A percentile compares a stretch with the other conserved stretches of the same genome.
These are phyloP conservation scores for Zelopaecilomyces penicillatus DNA, from an alignment of 2,329 filamentous ascomycete genomes.

Conservation along the genomic window DNA sequence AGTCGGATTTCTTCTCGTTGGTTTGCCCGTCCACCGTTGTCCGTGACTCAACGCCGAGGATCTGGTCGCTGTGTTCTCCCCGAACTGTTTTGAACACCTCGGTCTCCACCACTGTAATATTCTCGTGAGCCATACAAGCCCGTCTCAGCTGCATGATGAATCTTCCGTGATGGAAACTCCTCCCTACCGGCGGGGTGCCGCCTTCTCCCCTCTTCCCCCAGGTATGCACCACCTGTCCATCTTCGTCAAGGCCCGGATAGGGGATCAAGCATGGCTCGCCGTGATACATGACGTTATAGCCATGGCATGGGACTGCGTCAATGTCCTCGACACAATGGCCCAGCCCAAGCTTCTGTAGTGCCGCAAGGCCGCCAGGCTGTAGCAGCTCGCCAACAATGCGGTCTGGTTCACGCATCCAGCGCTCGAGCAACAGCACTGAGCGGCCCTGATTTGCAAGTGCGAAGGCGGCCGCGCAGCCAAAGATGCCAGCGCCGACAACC, in stretches of 20 bases:
- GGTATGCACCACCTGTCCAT: constrained; percentile 30
- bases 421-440: constrained; percentile 83
- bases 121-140: constrained; percentile 65
- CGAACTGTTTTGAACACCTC: constrained; percentile 71
- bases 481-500: constrained; percentile 82
- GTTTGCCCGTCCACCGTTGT: constrained; percentile 49
- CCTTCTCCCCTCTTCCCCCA: constrained; percentile 27
- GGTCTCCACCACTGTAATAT: constrained; percentile 87
- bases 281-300: constrained; percentile 83
- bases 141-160: constrained; percentile 78
- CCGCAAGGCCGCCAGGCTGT: constrained; percentile 81
- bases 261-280: constrained; percentile 64
- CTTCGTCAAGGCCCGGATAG: constrained; percentile 59
- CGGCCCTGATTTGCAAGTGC: constrained; percentile 82
- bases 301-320: constrained; percentile 72
- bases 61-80: constrained; percentile 57
- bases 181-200: constrained; percentile 51
- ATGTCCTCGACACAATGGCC: constrained; percentile 78
- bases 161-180: constrained; percentile 86
- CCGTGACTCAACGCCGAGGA: constrained; percentile 73
- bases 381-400: constrained; percentile 92
- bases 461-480: constrained; percentile 79
- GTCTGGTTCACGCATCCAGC: constrained; percentile 83
- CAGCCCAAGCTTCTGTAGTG: constrained; percentile 73
- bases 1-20: constrained; percentile 53